phyloP scores from a whole-genome alignment of 2,329 filamentous ascomycete species.

The Pleurostoma richardsiae region DNA sequence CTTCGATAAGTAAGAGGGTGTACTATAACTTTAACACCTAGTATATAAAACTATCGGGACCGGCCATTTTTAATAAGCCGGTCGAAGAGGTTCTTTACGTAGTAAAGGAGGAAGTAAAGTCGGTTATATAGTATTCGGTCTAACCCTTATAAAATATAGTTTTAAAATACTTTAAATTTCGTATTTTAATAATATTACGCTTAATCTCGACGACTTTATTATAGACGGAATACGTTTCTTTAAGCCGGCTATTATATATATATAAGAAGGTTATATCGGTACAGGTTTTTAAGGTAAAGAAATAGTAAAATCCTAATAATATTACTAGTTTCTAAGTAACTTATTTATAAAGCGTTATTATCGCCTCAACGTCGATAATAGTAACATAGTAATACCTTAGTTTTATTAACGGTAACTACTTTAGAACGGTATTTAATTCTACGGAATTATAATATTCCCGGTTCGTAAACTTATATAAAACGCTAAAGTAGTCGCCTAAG shows the following conservation, averaged over 20 bases:
- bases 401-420: conserved; percentile 3
- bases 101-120: neutral
- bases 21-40: neutral
- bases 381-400: neutral
- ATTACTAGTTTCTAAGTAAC: neutral
- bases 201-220: neutral
- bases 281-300: conserved; percentile 1
- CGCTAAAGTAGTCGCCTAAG: conserved; percentile 2
- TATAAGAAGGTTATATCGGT: neutral
- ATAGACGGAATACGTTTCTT: neutral
- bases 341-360: neutral
- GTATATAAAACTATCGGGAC: neutral
- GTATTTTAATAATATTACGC: neutral
- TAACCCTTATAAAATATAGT: conserved; percentile 1
- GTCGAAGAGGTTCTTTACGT: neutral
- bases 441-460: neutral
- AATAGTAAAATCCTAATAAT: neutral
- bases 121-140: conserved; percentile 1
- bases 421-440: neutral
- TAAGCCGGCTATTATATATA: neutral
- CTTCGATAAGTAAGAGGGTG: neutral
- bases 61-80: neutral
- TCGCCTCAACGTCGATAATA: neutral
- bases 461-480: neutral
- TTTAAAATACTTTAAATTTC: neutral